Conservation (phyloP, 441 rosid species). For the Hura crepitans region DNA sequence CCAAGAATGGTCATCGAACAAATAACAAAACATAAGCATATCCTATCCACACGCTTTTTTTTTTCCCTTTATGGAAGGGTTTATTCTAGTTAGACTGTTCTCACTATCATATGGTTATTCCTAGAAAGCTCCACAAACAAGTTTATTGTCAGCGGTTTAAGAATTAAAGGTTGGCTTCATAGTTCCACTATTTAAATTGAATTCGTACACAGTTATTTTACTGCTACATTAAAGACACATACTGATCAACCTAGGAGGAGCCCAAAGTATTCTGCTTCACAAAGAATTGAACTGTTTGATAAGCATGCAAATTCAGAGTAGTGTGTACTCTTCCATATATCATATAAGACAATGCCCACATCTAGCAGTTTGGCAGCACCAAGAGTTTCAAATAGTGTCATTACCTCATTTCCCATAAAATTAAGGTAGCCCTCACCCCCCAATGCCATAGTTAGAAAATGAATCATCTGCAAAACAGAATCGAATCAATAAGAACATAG, state of each 20-base stretch:
- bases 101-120: not conserved
- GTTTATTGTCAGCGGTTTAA: not conserved
- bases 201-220: not conserved
- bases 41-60: not conserved
- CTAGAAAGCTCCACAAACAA: not conserved
- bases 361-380: slow-evolving; percentile 10
- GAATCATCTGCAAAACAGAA: slow-evolving; percentile 59
- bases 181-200: not conserved
- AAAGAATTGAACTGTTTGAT: not conserved
- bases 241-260: not conserved
- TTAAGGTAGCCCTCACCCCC: slow-evolving; percentile 89
- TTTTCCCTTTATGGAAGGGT: too few relatives aligned
- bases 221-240: not conserved
- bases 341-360: not conserved
- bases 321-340: not conserved
- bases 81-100: not conserved
- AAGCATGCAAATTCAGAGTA: not conserved
- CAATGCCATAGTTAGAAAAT: slow-evolving; percentile 72
- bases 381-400: slow-evolving; percentile 13
- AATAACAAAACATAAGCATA: not conserved
- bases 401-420: slow-evolving; percentile 89
- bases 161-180: not conserved
- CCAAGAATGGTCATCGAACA: not conserved
- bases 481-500: slow-evolving; percentile 7
- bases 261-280: not conserved